Evolutionary conservation across 2,329 filamentous ascomycete species (phyloP), one percentile per base, ranked within the genome.

Genomic region (Fonsecaea erecta): DNA sequence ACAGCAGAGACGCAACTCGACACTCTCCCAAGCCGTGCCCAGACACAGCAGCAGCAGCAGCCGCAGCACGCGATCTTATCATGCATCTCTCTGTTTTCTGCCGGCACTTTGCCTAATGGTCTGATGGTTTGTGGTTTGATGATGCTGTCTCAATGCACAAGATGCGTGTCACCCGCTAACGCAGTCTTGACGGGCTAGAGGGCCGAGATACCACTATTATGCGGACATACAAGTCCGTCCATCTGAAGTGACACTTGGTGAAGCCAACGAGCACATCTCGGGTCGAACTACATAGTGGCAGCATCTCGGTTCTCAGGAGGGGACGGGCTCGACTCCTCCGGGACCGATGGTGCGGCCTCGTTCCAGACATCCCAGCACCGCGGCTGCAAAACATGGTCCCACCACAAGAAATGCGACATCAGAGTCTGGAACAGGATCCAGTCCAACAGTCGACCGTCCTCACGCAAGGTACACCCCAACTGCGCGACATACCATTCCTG

Each of bases 281-380:
- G n/a, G 21, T 21, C 18, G 16, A n/a, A 11, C n/a, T 46, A 46
- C 7, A 48, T 24, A 3, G 14, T 24, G 18, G 18, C 18, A 12
- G 7, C 21, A 24, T 48, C 21, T 48, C 11, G 5, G 2, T 24
- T 46, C 24, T 57, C 35, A 21, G 35, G 2, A 43, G 35, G 24
- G 4, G 18, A 6, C 5, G 34, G 30, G n/a, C 24, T 34, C 34
- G 14, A 40, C 18, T 1, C 12, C 12, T 53, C 30, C 21, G 21
- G 46, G 3, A 53, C 12, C 30, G 16, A 14, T 28, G 32, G 58
- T 12, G 35, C 48, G 8, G 60, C 60, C 34, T 62, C 52, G 16
- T 21, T 62, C 60, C 52, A 55, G 12, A 55, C 51, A 30, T 62
- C 60, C 51, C 37, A 46, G 52, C 60, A 62, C 14, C 60, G 60